Conservation (phyloP, 768 basidiomycete species). For the Auriscalpium orientale region DNA sequence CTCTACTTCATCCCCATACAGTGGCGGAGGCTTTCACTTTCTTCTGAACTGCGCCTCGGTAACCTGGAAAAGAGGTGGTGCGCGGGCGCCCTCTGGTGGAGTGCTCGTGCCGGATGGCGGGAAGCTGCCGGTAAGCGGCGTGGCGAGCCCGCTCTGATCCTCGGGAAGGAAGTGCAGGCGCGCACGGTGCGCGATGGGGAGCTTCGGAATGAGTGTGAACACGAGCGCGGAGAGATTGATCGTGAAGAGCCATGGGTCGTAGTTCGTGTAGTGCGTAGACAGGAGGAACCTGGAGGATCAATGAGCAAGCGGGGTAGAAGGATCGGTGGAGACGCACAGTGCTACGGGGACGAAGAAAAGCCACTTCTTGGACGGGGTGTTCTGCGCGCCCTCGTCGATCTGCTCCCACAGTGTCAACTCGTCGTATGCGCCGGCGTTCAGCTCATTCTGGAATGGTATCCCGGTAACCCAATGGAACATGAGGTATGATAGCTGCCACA, state of each 20-base stretch:
- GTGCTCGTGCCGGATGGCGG: conserved; percentile 44
- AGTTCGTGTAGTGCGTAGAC: conserved; percentile 97
- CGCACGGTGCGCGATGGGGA: conserved; percentile 86
- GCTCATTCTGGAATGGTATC: conserved; percentile 85
- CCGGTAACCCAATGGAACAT: conserved; percentile 99
- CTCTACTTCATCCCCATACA: too few species aligned
- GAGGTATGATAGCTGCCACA: conserved; percentile 79
- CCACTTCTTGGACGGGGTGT: conserved; percentile 98
- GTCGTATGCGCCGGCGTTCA: conserved; percentile 92
- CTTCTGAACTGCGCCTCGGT: conserved; percentile 42
- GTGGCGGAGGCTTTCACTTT: not conserved
- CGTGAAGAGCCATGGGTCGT: conserved; percentile 89
- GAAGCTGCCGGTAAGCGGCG: conserved; percentile 56
- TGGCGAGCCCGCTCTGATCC: conserved; percentile 55
- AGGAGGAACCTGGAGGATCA: conserved; percentile 67
- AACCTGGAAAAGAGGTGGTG: conserved; percentile 27
- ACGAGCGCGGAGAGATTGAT: conserved; percentile 80
- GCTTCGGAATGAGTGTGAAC: conserved; percentile 85
- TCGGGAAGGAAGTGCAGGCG: conserved; percentile 71
- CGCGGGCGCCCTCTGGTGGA: conserved; percentile 17
- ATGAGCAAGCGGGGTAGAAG: conserved; percentile 2
- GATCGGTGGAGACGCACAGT: conserved; percentile 49
- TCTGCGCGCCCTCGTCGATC: conserved; percentile 97
- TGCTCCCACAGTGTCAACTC: conserved; percentile 99
- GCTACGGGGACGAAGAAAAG: conserved; percentile 81